Evolutionary conservation across 1,284 basidiomycete species (phyloP).

Genomic region (Tilletia caries): DNA sequence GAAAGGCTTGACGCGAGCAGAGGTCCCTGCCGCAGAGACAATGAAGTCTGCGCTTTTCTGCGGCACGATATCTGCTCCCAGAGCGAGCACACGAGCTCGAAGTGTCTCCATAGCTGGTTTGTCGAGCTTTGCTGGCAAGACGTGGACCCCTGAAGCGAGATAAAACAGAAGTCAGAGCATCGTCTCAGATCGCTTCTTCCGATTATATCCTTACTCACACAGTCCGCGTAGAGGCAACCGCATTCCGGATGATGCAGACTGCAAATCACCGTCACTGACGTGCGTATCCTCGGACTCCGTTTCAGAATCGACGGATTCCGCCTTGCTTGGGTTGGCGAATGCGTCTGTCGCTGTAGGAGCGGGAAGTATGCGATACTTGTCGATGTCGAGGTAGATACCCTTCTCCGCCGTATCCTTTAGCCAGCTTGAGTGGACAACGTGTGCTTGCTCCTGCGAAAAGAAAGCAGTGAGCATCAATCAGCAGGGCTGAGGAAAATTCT

Average conservation of each 20-base stretch:
- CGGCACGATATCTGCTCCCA: not conserved
- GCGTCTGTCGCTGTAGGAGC: not conserved
- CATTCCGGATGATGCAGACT: not conserved
- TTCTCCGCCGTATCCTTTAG: conserved; percentile 1
- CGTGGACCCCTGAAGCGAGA: not conserved
- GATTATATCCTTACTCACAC: not conserved
- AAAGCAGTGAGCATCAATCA: not conserved
- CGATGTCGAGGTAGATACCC: not conserved
- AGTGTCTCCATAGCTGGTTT: not conserved
- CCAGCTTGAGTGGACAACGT: conserved; percentile 4
- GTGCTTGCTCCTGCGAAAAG: not conserved
- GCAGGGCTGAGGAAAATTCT: not conserved
- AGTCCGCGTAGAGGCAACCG: conserved; percentile 4
- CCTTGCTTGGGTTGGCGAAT: not conserved
- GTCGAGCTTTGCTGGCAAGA: not conserved
- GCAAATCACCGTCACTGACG: not conserved
- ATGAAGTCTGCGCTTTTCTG: not conserved
- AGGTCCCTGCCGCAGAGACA: not conserved
- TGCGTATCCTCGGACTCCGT: not conserved
- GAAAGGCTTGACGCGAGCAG: not conserved
- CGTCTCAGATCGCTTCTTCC: too few species aligned
- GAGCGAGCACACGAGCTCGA: not conserved
- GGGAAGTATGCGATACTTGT: not conserved
- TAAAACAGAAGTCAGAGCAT: not conserved
- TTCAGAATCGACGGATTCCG: not conserved